phyloP scores from a whole-genome alignment of 345 rosid species.

The Brassica napus region Da-Ae NC_063446.1:5408001-5408500 shows the following conservation, averaged over 20 bases:
- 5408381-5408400: conserved; percentile 56
- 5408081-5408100: conserved; percentile 60
- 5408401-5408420: conserved; percentile 60
- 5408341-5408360: conserved; percentile 69
- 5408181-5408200: conserved; percentile 16
- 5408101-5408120: conserved; percentile 64
- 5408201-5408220: conserved; percentile 27
- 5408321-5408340: conserved; percentile 67
- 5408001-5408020: too few species aligned
- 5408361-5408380: conserved; percentile 67
- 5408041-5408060: too few species aligned
- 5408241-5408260: conserved; percentile 48
- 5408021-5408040: too few species aligned
- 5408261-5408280: conserved; percentile 21
- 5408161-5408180: conserved; percentile 31
- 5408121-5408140: conserved; percentile 36
- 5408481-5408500: too few species aligned
- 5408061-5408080: conserved; percentile 4
- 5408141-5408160: not conserved
- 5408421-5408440: conserved; percentile 56
- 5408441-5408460: conserved; percentile 35
- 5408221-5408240: conserved; percentile 43
- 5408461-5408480: too few species aligned
- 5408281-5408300: conserved; percentile 38
- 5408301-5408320: conserved; percentile 47